A percentile compares a stretch with the other conserved stretches of the same genome.
Evolutionary conservation across 2,329 filamentous ascomycete genomes (phyloP).

Genomic region (Colletotrichum gigasporum): DNA sequence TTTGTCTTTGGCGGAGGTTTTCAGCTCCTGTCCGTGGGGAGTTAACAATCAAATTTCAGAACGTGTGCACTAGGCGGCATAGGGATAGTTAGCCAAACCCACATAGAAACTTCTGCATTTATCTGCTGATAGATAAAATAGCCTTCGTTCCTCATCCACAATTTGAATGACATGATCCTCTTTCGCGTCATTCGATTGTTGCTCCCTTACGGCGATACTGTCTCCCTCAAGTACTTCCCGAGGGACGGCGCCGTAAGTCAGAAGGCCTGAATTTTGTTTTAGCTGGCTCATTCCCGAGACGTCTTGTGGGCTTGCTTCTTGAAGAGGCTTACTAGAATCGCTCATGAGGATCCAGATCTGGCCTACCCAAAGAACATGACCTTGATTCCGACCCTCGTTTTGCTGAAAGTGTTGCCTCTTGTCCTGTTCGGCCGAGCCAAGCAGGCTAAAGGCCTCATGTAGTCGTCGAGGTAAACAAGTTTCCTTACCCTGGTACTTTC

Average conservation of each 20-base stretch:
- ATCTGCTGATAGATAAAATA: neutral
- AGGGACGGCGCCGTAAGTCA: neutral
- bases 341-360: neutral
- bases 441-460: neutral
- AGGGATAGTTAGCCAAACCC: neutral
- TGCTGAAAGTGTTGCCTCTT: neutral
- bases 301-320: neutral
- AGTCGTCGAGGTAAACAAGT: neutral
- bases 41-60: neutral
- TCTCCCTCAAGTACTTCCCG: neutral
- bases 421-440: neutral
- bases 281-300: neutral
- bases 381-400: neutral
- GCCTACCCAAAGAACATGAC: neutral
- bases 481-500: neutral
- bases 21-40: neutral
- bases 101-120: constrained; percentile 3
- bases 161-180: neutral
- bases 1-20: neutral
- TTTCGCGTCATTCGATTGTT: neutral
- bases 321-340: neutral
- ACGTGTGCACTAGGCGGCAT: neutral
- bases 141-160: neutral
- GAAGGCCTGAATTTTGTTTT: neutral
- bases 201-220: neutral